Percentiles rank a stretch among this genome's conserved stretches.
Conservation (phyloP, 2,329 filamentous ascomycete species). For the Hymenoscyphus repandus region DNA sequence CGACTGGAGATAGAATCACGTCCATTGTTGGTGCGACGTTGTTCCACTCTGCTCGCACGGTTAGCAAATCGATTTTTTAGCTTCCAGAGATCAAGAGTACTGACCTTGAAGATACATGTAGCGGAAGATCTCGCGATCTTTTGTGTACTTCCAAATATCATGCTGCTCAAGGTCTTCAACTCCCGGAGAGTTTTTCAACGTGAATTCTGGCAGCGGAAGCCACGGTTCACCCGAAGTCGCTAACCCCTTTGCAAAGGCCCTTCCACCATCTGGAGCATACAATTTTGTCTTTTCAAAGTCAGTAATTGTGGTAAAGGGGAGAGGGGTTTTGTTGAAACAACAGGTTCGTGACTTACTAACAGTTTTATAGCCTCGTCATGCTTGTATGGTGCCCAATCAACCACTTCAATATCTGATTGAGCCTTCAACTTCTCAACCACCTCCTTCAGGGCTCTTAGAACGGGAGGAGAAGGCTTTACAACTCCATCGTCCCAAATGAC, state of each 20-base stretch:
- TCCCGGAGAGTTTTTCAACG: slow-evolving; percentile 2
- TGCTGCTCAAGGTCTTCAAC: slow-evolving; percentile 8
- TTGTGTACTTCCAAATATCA: slow-evolving; percentile 11
- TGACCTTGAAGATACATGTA: slow-evolving; percentile 8
- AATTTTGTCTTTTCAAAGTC: background rate
- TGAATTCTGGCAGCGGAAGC: slow-evolving; percentile 11
- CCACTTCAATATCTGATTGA: slow-evolving; percentile 30
- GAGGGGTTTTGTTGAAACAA: too few relatives aligned
- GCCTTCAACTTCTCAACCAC: slow-evolving; percentile 25
- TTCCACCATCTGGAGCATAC: slow-evolving; percentile 7
- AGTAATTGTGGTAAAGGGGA: background rate
- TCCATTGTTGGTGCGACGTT: slow-evolving; percentile 9
- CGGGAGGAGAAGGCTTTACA: slow-evolving; percentile 32
- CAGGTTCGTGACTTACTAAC: slow-evolving; percentile 29
- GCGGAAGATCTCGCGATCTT: slow-evolving; percentile 13
- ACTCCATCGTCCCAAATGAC: slow-evolving; percentile 32
- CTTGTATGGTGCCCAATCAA: slow-evolving; percentile 43
- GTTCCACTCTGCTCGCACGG: background rate
- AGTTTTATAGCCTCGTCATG: slow-evolving; percentile 30
- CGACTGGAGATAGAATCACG: slow-evolving; percentile 49
- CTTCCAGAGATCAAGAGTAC: background rate
- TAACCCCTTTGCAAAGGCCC: slow-evolving; percentile 4
- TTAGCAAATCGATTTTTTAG: background rate
- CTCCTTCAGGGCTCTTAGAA: slow-evolving; percentile 28
- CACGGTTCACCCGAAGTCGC: slow-evolving; percentile 14